Percentiles rank a stretch among this genome's conserved stretches.
phyloP scores from a whole-genome alignment of 2,329 filamentous ascomycete genomes.

The Cladosporium sp. region DNA sequence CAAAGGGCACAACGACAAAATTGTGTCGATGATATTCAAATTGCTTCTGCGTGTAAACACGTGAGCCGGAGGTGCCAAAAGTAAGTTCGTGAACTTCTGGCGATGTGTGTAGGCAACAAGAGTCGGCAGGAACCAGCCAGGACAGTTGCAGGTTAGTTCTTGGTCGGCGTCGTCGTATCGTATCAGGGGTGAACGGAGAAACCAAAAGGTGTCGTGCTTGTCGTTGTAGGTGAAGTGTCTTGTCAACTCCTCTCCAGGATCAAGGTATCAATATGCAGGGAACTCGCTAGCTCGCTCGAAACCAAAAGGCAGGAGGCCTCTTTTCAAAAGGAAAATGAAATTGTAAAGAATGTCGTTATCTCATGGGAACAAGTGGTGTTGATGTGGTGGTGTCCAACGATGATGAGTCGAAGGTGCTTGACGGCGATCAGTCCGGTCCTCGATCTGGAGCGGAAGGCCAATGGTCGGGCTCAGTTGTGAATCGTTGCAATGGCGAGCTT shows the following conservation, averaged over 20 bases:
- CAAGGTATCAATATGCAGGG: constrained; percentile 21
- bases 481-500: constrained; percentile 7
- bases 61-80: constrained; percentile 17
- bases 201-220: constrained; percentile 12
- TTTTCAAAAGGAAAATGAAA: constrained; percentile 42
- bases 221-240: constrained; percentile 7
- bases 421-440: constrained; percentile 13
- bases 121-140: constrained; percentile 15
- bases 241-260: constrained; percentile 14
- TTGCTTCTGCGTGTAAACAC: constrained; percentile 11
- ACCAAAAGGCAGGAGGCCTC: constrained; percentile 20
- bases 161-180: constrained; percentile 17
- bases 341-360: constrained; percentile 44
- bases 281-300: constrained; percentile 26
- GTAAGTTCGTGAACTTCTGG: constrained; percentile 22
- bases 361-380: constrained; percentile 35
- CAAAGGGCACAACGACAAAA: background rate
- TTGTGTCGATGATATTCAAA: constrained; percentile 1
- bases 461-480: background rate
- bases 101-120: constrained; percentile 2
- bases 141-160: constrained; percentile 7
- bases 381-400: constrained; percentile 24
- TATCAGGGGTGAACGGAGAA: constrained; percentile 9
- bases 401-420: constrained; percentile 12
- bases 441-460: constrained; percentile 6